phyloP scores from a whole-genome alignment of 2,329 filamentous ascomycete species.

The Penicillium sp. region DNA sequence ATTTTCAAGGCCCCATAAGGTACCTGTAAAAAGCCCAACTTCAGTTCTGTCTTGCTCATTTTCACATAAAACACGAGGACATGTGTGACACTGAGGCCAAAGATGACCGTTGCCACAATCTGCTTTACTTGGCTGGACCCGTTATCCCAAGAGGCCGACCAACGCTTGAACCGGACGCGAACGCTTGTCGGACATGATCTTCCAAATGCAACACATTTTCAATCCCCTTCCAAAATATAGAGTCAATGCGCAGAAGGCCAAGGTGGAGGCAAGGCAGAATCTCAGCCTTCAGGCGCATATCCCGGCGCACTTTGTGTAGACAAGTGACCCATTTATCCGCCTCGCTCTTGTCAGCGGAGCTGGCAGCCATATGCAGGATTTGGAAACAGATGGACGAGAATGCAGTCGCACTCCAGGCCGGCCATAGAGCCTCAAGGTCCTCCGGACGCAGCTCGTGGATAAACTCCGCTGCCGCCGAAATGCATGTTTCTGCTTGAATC shows the following conservation, averaged over 20 bases:
- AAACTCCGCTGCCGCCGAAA: neutral
- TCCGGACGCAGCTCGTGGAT: neutral
- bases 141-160: neutral
- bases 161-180: neutral
- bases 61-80: neutral
- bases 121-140: neutral
- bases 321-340: conserved; percentile 4
- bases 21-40: neutral
- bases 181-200: conserved; percentile 3
- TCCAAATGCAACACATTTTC: conserved; percentile 4
- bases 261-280: conserved; percentile 4
- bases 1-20: neutral
- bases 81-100: neutral
- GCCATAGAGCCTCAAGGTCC: conserved; percentile 3
- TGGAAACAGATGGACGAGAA: conserved; percentile 5
- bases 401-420: neutral
- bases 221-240: conserved; percentile 3
- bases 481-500: neutral
- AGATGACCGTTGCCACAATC: neutral
- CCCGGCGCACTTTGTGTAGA: conserved; percentile 1
- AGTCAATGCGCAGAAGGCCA: conserved; percentile 2
- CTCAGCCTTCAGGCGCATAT: conserved; percentile 8
- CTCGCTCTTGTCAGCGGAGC: neutral
- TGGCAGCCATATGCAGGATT: neutral
- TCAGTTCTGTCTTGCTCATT: neutral